A percentile compares a stretch with the other conserved stretches of the same genome.
These are phyloP conservation scores for Kwoniella newhampshirensis DNA, from an alignment of 768 basidiomycete genomes.

Conservation along the genomic window DNA sequence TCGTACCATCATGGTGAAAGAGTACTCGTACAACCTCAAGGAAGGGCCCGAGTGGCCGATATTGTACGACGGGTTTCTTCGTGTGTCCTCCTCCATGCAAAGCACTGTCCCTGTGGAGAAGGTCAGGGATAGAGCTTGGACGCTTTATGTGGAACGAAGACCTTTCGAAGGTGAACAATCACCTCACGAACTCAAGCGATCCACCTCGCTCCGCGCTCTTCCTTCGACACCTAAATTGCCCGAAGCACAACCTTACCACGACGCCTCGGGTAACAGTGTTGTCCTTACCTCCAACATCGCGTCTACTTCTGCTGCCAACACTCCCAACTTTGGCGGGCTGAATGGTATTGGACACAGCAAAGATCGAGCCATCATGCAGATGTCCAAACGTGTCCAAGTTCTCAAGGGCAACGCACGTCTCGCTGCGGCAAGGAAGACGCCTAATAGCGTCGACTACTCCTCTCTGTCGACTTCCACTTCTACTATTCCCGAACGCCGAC, in stretches of 20 bases:
- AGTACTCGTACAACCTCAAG: slow-evolving; percentile 59
- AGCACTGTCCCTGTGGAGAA: slow-evolving; percentile 28
- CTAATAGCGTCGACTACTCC: background rate
- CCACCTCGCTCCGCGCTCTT: slow-evolving; percentile 48
- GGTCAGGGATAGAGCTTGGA: slow-evolving; percentile 44
- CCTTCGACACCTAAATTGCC: slow-evolving; percentile 36
- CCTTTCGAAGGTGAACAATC: slow-evolving; percentile 38
- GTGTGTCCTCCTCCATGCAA: slow-evolving; percentile 26
- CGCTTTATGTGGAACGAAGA: slow-evolving; percentile 42
- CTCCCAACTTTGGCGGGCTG: slow-evolving; percentile 26
- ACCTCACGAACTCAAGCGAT: slow-evolving; percentile 42
- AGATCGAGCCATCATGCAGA: slow-evolving; percentile 46
- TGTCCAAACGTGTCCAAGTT: slow-evolving; percentile 52
- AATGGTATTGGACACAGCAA: slow-evolving; percentile 29
- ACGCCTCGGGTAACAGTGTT: slow-evolving; percentile 94
- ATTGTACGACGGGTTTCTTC: slow-evolving; percentile 58
- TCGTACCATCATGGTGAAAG: slow-evolving; percentile 78
- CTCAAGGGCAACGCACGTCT: slow-evolving; percentile 46
- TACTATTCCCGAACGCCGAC: background rate
- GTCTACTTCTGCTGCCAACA: slow-evolving; percentile 58
- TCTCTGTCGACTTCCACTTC: no score
- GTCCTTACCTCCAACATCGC: slow-evolving; percentile 86
- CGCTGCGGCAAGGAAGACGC: slow-evolving; percentile 16
- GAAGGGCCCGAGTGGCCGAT: slow-evolving; percentile 76
- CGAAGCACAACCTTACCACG: slow-evolving; percentile 53